Conservation (phyloP, 345 rosid genomes). For the Luvunga scandens region DNA sequence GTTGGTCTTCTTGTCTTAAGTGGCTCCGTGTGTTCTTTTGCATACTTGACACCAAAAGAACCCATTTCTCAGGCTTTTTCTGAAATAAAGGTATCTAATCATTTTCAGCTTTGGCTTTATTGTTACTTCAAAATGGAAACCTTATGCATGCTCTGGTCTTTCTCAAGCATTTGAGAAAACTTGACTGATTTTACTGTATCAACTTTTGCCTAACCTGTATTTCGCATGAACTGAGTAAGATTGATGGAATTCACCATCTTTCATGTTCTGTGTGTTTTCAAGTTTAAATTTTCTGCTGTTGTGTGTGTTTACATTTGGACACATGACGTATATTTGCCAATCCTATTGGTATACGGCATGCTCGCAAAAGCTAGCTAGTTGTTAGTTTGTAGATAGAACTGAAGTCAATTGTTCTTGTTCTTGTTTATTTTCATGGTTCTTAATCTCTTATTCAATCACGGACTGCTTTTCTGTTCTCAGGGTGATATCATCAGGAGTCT, state of each 20-base stretch:
- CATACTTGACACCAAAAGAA: conserved; percentile 71
- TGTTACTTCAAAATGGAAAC: conserved; percentile 3
- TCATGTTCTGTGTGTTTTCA: background rate
- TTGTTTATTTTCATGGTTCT: conserved; percentile 10
- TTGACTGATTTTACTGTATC: background rate
- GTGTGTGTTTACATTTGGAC: background rate
- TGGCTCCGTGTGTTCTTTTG: conserved; percentile 69
- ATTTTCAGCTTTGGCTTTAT: background rate
- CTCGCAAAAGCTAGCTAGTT: background rate
- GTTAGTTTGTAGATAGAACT: background rate
- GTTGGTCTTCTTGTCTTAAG: conserved; percentile 56
- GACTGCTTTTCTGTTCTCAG: conserved; percentile 37
- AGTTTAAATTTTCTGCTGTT: background rate
- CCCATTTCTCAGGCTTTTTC: conserved; percentile 73
- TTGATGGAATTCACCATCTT: background rate
- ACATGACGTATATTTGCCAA: background rate
- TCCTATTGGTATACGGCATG: background rate
- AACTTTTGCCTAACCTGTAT: background rate
- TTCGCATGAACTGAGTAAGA: background rate
- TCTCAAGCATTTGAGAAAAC: background rate
- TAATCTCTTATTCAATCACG: background rate
- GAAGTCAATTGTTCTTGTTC: background rate
- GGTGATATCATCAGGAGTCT: conserved; percentile 80
- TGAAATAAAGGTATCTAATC: conserved; percentile 66
- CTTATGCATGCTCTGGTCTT: background rate